Percentiles rank a stretch among this genome's conserved stretches.
These are phyloP conservation scores for Pleurotus pulmonarius DNA, from an alignment of 768 basidiomycete species.

Conservation along the genomic window DNA sequence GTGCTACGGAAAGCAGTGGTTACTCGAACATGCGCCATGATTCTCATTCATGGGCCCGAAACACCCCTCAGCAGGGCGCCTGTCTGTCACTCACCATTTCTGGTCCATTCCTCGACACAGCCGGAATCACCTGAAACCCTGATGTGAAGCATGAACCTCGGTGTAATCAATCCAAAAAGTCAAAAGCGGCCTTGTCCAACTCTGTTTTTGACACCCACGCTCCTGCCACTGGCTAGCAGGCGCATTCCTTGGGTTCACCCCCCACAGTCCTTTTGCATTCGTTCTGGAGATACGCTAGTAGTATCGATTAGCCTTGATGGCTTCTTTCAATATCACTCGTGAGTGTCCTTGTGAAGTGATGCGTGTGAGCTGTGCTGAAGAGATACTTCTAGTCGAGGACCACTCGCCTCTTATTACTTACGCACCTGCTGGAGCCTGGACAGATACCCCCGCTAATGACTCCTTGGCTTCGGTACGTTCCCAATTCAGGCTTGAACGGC, in stretches of 20 bases:
- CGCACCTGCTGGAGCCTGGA: constrained; percentile 46
- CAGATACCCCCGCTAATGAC: constrained; percentile 38
- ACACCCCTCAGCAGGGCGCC: too few relatives aligned
- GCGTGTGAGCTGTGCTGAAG: too few relatives aligned
- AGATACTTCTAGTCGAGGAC: constrained; percentile 44
- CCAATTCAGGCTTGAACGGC: neutral
- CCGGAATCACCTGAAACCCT: constrained; percentile 4
- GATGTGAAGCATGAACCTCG: neutral
- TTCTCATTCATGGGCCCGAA: too few relatives aligned
- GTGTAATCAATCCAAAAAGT: constrained; percentile 5
- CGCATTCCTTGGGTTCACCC: constrained; percentile 6
- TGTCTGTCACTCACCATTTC: too few relatives aligned
- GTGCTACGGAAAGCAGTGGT: too few relatives aligned
- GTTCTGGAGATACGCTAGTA: constrained; percentile 13
- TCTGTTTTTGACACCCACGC: neutral
- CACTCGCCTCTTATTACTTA: constrained; percentile 53
- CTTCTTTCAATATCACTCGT: constrained; percentile 42
- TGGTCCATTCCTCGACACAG: too few relatives aligned
- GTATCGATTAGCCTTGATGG: constrained; percentile 41
- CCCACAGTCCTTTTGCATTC: constrained; percentile 8
- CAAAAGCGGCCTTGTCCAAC: neutral
- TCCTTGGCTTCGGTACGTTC: constrained; percentile 31
- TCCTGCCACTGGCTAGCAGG: constrained; percentile 7
- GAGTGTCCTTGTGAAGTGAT: constrained; percentile 2
- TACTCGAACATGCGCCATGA: too few relatives aligned